These are phyloP conservation scores for Ophiostoma tasmaniense DNA, from an alignment of 2,329 filamentous ascomycete species.

Conservation along the genomic window DNA sequence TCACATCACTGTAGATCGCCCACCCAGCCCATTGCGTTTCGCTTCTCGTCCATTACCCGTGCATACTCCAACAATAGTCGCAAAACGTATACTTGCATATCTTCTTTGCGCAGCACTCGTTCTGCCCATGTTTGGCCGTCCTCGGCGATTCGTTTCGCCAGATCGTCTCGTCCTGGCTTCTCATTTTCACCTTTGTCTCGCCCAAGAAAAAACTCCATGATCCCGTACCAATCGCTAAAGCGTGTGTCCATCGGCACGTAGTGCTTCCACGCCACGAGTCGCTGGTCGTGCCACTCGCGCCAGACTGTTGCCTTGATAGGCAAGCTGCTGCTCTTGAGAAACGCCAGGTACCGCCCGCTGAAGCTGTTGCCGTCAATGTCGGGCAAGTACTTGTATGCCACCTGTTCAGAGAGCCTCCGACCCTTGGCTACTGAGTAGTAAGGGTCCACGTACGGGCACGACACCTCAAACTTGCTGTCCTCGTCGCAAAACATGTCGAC, in stretches of 20 bases:
- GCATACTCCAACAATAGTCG: constrained; percentile 58
- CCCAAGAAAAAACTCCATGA: constrained; percentile 67
- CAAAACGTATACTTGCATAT: constrained; percentile 65
- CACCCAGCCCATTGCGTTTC: constrained; percentile 48
- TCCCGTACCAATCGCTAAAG: constrained; percentile 62
- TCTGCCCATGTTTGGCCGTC: constrained; percentile 61
- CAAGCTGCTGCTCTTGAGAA: constrained; percentile 59
- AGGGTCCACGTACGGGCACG: constrained; percentile 40
- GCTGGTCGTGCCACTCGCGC: constrained; percentile 70
- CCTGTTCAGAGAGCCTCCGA: constrained; percentile 44
- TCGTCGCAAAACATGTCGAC: constrained; percentile 45
- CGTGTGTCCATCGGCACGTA: constrained; percentile 73
- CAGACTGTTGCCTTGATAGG: constrained; percentile 73
- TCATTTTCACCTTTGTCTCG: constrained; percentile 36
- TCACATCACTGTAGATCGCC: constrained; percentile 33
- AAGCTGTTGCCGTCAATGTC: constrained; percentile 63
- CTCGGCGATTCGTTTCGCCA: constrained; percentile 55
- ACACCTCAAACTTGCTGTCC: constrained; percentile 18
- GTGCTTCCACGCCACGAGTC: constrained; percentile 69
- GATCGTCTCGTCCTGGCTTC: constrained; percentile 41
- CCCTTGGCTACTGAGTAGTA: constrained; percentile 36
- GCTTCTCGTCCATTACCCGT: constrained; percentile 42
- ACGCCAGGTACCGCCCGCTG: constrained; percentile 59
- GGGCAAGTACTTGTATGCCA: constrained; percentile 58
- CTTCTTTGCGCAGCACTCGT: constrained; percentile 58